These are phyloP conservation scores for Extremus antarcticus DNA, from an alignment of 495 filamentous ascomycete species.

Conservation along the genomic window DNA sequence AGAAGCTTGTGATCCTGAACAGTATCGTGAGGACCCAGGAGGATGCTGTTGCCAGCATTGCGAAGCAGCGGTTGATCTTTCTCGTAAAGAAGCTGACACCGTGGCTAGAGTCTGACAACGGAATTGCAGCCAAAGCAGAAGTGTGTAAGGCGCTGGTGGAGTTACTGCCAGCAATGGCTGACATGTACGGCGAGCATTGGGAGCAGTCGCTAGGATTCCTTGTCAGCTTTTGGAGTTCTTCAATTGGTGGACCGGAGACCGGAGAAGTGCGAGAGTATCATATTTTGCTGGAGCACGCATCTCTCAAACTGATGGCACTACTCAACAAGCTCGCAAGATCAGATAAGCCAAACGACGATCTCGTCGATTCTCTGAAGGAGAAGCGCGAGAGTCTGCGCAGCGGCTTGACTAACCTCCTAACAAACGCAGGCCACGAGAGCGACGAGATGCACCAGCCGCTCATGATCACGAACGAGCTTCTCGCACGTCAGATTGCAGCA, in stretches of 20 bases:
- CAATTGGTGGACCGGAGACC: neutral
- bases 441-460: constrained; percentile 39
- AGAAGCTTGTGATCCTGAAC: constrained; percentile 49
- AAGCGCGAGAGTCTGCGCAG: constrained; percentile 38
- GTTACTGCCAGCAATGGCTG: constrained; percentile 59
- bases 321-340: constrained; percentile 41
- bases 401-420: constrained; percentile 51
- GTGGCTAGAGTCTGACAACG: constrained; percentile 47
- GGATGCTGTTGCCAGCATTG: constrained; percentile 33
- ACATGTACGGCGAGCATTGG: constrained; percentile 84
- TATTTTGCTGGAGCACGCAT: constrained; percentile 54
- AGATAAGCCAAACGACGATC: constrained; percentile 70
- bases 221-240: constrained; percentile 19
- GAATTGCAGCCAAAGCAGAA: constrained; percentile 44
- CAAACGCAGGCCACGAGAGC: constrained; percentile 8
- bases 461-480: constrained; percentile 57
- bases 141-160: constrained; percentile 48
- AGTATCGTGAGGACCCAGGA: constrained; percentile 43
- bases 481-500: constrained; percentile 51
- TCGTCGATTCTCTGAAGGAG: constrained; percentile 59
- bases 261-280: constrained; percentile 1
- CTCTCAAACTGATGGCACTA: constrained; percentile 56
- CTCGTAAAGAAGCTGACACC: constrained; percentile 65
- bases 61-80: constrained; percentile 72
- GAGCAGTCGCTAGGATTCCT: constrained; percentile 50